Evolutionary conservation across 306 rosid species (phyloP).

Genomic region (Pyrus bretschneideri): DNA sequence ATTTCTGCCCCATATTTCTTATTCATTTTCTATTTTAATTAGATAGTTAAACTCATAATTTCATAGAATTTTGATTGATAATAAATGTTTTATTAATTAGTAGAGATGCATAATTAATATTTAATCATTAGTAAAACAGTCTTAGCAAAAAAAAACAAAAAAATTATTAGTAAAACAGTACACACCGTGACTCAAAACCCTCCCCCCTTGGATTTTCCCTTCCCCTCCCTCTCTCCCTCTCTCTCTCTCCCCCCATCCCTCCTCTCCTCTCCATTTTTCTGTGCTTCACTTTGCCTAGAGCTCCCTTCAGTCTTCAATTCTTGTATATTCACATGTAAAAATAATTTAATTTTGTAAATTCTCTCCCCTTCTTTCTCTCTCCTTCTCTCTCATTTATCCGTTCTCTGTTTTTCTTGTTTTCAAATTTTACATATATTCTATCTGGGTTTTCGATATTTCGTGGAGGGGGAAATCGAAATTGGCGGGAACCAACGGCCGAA

Average conservation of each 20-base stretch:
- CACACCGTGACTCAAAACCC: constrained; percentile 5
- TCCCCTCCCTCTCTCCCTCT: background rate
- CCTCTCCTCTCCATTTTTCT: background rate
- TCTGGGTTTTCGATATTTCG: constrained; percentile 8
- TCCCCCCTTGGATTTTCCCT: constrained; percentile 23
- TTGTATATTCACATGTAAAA: constrained; percentile 13
- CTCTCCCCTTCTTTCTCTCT: background rate
- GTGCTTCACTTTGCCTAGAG: constrained; percentile 9
- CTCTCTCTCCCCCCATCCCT: background rate
- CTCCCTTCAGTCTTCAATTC: constrained; percentile 43
- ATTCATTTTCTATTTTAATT: too few species aligned
- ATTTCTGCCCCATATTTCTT: too few species aligned
- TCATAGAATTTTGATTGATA: too few species aligned
- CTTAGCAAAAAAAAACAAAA: too few species aligned
- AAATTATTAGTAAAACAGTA: background rate
- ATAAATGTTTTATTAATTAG: too few species aligned
- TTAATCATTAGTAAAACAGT: background rate
- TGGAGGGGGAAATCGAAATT: constrained; percentile 29
- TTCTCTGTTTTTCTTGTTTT: background rate
- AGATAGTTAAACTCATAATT: too few species aligned
- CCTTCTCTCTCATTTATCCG: background rate
- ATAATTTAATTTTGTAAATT: background rate
- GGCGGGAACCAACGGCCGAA: constrained; percentile 64
- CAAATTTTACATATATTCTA: background rate
- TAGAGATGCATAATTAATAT: background rate